phyloP scores from a whole-genome alignment of 2,329 filamentous ascomycete species.

The Plectosphaerella cucumerina region DNA sequence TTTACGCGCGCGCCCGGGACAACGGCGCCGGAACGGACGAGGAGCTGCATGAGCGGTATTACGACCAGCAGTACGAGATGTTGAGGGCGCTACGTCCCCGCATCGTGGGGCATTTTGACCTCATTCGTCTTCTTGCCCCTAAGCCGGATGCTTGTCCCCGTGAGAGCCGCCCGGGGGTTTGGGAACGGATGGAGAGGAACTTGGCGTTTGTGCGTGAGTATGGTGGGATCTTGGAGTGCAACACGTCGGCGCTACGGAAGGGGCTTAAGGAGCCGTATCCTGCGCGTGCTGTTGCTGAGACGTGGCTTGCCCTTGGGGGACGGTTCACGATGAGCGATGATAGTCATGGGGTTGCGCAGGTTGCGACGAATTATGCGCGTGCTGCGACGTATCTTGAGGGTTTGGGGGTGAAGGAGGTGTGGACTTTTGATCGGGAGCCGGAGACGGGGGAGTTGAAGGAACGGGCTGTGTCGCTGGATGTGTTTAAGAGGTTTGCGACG shows the following conservation, averaged over 20 bases:
- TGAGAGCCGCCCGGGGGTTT: slow-evolving; percentile 55
- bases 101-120: slow-evolving; percentile 90
- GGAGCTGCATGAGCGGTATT: slow-evolving; percentile 76
- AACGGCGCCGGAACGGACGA: slow-evolving; percentile 56
- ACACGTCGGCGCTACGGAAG: slow-evolving; percentile 83
- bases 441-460: slow-evolving; percentile 34
- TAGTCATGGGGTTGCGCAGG: slow-evolving; percentile 82
- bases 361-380: slow-evolving; percentile 77
- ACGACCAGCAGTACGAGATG: slow-evolving; percentile 84
- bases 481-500: slow-evolving; percentile 27
- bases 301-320: slow-evolving; percentile 69
- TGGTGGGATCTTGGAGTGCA: slow-evolving; percentile 83
- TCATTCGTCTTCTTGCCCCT: slow-evolving; percentile 76
- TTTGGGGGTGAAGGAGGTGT: slow-evolving; percentile 61
- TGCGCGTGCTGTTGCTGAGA: slow-evolving; percentile 69
- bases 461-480: slow-evolving; percentile 35
- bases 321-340: slow-evolving; percentile 92
- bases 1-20: slow-evolving; percentile 62
- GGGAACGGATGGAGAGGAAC: slow-evolving; percentile 71
- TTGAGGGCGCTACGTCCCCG: slow-evolving; percentile 65
- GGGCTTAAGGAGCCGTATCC: slow-evolving; percentile 91
- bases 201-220: slow-evolving; percentile 66
- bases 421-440: slow-evolving; percentile 42
- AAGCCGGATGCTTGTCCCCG: slow-evolving; percentile 60
- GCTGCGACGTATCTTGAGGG: slow-evolving; percentile 67